Conservation (phyloP, 768 basidiomycete species). For the Pisolithus microcarpus region DNA sequence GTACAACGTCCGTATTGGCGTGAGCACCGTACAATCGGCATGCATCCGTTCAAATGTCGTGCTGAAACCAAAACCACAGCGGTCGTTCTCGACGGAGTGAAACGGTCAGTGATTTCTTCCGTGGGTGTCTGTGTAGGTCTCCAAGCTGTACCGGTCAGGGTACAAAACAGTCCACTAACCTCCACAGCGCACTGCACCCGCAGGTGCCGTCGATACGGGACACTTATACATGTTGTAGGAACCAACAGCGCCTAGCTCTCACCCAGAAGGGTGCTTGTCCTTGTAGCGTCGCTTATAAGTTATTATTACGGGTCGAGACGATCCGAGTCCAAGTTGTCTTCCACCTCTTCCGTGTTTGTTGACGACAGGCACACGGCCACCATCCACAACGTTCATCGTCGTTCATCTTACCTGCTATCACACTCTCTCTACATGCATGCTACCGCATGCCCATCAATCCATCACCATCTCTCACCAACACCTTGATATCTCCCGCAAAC, state of each 20-base stretch:
- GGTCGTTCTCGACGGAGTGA: too few species aligned
- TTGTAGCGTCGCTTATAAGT: constrained; percentile 1
- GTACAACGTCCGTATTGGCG: too few species aligned
- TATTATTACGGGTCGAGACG: too few species aligned
- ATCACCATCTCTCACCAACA: constrained; percentile 14
- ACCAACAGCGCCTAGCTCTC: constrained; percentile 4
- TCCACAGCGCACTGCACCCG: constrained; percentile 5
- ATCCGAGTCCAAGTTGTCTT: not conserved
- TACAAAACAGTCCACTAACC: not conserved
- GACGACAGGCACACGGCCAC: too few species aligned
- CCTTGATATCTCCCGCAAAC: constrained; percentile 4
- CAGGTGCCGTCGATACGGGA: not conserved
- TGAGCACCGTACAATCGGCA: too few species aligned
- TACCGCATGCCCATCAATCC: constrained; percentile 23
- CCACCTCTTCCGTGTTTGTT: constrained; percentile 1
- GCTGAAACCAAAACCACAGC: too few species aligned
- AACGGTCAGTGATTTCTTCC: too few species aligned
- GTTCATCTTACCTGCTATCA: constrained; percentile 11
- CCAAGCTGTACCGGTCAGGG: not conserved
- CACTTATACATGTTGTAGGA: not conserved
- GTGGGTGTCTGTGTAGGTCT: too few species aligned
- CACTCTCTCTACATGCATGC: constrained; percentile 16
- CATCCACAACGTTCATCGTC: constrained; percentile 3
- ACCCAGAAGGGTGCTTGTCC: constrained; percentile 3
- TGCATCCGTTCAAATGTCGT: too few species aligned